Base-by-base conservation (phyloP, 2,329 filamentous ascomycete species). In the Alternaria conjuncta region DNA sequence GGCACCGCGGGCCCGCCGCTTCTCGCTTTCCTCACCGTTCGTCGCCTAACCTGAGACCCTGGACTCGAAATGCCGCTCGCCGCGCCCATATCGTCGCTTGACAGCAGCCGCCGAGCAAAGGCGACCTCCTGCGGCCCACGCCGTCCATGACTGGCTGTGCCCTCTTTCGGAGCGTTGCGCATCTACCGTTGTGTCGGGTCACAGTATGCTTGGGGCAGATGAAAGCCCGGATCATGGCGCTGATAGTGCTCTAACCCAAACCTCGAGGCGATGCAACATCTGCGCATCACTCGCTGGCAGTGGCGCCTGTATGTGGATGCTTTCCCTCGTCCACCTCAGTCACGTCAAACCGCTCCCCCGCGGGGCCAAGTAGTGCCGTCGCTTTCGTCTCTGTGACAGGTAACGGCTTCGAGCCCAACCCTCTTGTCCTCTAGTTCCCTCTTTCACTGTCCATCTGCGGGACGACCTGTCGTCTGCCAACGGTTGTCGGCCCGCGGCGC, bases 111-210 rank as follows among this genome's bases (percentile, higher is more conserved):
- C 63, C 60, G 57, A 65, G 30, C 30, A 28, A 59, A 59, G 55
- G 62, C 66, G 64, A 70, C 65, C 43, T 62, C 61, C 63, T 64
- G 68, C 68, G 64, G 60, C 41, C 47, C 47, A 53, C 54, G 54
- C 55, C 46, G 59, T 44, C 44, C 20, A 60, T 61, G 62, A 70
- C 65, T 70, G 73, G 68, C 67, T 63, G 61, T 68, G 64, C 65
- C 74, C 70, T 57, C 72, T 77, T 78, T 78, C 71, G 75, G 77
- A 75, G 71, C 57, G 69, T 75, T 77, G 77, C 74, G 76, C 76
- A 79, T 57, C 61, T 53, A 61, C 76, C 78, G 68, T 46, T 20
- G 69, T 69, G 69, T 65, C 74, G 77, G 78, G 75, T 70, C 71
- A 54, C 53, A 13, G 57, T 73, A 66, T 71, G 69, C 61, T 66